Evolutionary conservation across 352 stramenopile species (phyloP).

Genomic region (Globisporangium uncinulatum): DNA sequence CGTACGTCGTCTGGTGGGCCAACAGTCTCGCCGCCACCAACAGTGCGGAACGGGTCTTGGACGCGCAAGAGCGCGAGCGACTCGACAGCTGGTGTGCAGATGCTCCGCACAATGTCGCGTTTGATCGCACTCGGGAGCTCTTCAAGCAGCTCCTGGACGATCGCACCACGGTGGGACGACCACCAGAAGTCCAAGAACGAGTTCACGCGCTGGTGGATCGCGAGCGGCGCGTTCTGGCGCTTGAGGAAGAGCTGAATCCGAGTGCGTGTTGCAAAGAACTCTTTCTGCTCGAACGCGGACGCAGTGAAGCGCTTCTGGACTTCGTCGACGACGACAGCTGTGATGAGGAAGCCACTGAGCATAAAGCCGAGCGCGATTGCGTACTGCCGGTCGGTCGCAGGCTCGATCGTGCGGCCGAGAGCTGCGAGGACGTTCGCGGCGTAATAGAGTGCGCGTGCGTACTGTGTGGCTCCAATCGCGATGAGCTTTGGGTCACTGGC

Average conservation of each 20-base stretch:
- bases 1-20: conserved; percentile 4
- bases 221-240: conserved; percentile 40
- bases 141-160: conserved; percentile 50
- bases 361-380: conserved; percentile 48
- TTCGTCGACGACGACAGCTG: conserved; percentile 60
- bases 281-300: conserved; percentile 60
- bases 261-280: conserved; percentile 52
- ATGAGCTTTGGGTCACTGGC: conserved; percentile 17
- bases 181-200: conserved; percentile 70
- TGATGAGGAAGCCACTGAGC: conserved; percentile 63
- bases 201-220: conserved; percentile 53
- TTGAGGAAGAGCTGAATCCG: conserved; percentile 63
- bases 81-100: conserved; percentile 46
- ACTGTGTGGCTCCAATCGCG: conserved; percentile 37
- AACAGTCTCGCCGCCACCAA: not conserved
- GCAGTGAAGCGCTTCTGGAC: conserved; percentile 62
- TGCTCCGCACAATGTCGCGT: conserved; percentile 49
- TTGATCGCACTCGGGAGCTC: conserved; percentile 52
- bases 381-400: conserved; percentile 41
- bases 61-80: conserved; percentile 25
- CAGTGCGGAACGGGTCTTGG: conserved; percentile 12
- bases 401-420: conserved; percentile 39
- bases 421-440: conserved; percentile 45
- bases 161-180: conserved; percentile 53
- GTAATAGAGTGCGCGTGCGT: conserved; percentile 56